phyloP scores from a whole-genome alignment of 768 basidiomycete genomes.

The Hortiboletus flavorubellus region DNA sequence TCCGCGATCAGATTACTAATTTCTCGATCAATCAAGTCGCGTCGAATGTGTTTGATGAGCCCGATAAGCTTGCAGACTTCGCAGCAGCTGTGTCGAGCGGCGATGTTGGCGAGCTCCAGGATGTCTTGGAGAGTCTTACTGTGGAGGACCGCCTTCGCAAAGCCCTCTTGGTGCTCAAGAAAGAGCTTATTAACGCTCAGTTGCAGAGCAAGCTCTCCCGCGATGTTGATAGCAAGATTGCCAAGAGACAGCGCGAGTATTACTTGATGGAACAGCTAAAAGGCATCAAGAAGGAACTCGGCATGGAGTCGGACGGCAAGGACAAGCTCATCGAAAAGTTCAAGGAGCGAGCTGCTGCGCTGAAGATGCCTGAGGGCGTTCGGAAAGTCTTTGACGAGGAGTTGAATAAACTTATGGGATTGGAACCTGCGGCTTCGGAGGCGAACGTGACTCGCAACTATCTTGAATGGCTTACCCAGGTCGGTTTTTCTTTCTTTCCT shows the following conservation, averaged over 20 bases:
- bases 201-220: slow-evolving; percentile 88
- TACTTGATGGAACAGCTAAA: slow-evolving; percentile 97
- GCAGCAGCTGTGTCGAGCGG: slow-evolving; percentile 94
- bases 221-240: slow-evolving; percentile 93
- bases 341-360: slow-evolving; percentile 71
- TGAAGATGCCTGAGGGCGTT: slow-evolving; percentile 89
- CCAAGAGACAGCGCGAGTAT: slow-evolving; percentile 91
- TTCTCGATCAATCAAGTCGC: slow-evolving; percentile 93
- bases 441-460: slow-evolving; percentile 95
- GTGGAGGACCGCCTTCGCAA: slow-evolving; percentile 90
- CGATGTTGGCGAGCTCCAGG: slow-evolving; percentile 90
- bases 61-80: slow-evolving; percentile 95
- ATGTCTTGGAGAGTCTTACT: slow-evolving; percentile 81
- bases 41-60: slow-evolving; percentile 94
- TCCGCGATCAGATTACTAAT: slow-evolving; percentile 97
- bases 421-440: slow-evolving; percentile 90
- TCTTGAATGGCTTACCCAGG: slow-evolving; percentile 89
- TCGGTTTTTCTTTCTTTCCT: slow-evolving; percentile 23
- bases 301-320: slow-evolving; percentile 94
- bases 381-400: slow-evolving; percentile 97
- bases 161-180: slow-evolving; percentile 90
- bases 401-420: slow-evolving; percentile 79
- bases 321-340: slow-evolving; percentile 93
- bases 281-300: slow-evolving; percentile 93
- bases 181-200: slow-evolving; percentile 96